phyloP scores from a whole-genome alignment of 345 rosid genomes.

The Carallia pectinifolia region DNA sequence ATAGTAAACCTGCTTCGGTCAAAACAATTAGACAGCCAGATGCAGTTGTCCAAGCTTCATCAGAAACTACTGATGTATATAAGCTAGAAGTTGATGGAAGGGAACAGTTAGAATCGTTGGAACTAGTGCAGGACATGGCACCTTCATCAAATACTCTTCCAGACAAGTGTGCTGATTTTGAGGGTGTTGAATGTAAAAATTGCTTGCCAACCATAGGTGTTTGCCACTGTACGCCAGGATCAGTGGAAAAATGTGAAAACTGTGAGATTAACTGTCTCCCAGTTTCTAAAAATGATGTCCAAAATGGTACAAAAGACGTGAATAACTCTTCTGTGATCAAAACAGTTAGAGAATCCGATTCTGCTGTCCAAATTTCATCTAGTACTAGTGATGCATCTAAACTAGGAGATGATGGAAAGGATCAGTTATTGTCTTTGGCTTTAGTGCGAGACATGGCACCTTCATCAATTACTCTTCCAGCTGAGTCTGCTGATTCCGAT shows the following conservation, averaged over 20 bases:
- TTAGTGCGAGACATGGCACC: conserved; percentile 42
- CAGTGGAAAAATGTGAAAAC: conserved; percentile 35
- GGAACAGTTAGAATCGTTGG: conserved; percentile 42
- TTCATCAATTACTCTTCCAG: conserved; percentile 39
- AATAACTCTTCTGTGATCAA: conserved; percentile 24
- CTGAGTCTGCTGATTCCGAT: conserved; percentile 53
- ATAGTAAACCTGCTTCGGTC: conserved; percentile 13
- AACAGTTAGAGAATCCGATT: conserved; percentile 47
- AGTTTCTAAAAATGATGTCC: conserved; percentile 42
- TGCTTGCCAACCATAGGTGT: conserved; percentile 29
- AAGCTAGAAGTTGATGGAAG: conserved; percentile 48
- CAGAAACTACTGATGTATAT: conserved; percentile 42
- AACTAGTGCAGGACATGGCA: conserved; percentile 38
- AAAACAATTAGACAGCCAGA: conserved; percentile 48
- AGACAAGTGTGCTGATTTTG: conserved; percentile 51
- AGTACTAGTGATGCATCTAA: conserved; percentile 43
- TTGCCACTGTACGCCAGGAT: conserved; percentile 38
- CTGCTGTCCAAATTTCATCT: conserved; percentile 51
- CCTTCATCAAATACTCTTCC: conserved; percentile 42
- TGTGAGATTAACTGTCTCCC: conserved; percentile 33
- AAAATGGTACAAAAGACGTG: conserved; percentile 30
- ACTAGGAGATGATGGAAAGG: conserved; percentile 48
- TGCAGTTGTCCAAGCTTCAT: conserved; percentile 49
- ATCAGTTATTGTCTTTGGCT: conserved; percentile 41
- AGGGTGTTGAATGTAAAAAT: conserved; percentile 44